Evolutionary conservation across 1,284 basidiomycete genomes (phyloP).

Genomic region (Amylostereum chailletii): DNA sequence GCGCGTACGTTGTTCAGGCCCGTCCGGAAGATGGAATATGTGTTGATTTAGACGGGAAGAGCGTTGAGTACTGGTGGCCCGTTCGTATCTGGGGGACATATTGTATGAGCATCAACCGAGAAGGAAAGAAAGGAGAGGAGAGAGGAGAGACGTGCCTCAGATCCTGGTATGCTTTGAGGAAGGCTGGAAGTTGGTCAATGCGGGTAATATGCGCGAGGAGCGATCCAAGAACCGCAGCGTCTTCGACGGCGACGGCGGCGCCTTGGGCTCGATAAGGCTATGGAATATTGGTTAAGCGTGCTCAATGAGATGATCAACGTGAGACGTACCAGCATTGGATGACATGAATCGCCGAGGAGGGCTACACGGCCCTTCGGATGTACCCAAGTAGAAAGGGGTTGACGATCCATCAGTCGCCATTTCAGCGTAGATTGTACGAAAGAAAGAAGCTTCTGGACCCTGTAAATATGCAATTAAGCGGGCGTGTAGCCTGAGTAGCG

Average conservation of each 20-base stretch:
- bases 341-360: conserved; percentile 37
- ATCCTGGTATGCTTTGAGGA: conserved; percentile 44
- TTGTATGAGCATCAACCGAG: no score
- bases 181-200: conserved; percentile 29
- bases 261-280: conserved; percentile 65
- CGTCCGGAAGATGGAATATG: conserved; percentile 47
- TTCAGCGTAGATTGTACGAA: conserved; percentile 32
- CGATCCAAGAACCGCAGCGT: conserved; percentile 53
- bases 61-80: conserved; percentile 38
- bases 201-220: conserved; percentile 41
- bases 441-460: conserved; percentile 29
- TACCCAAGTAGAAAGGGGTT: conserved; percentile 32
- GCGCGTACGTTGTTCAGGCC: conserved; percentile 40
- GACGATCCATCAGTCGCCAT: conserved; percentile 36
- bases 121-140: not conserved
- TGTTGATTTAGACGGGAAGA: conserved; percentile 40
- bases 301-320: not conserved
- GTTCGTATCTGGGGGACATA: conserved; percentile 14
- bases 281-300: not conserved
- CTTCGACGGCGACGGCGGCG: conserved; percentile 63
- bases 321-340: conserved; percentile 53
- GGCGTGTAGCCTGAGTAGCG: not conserved
- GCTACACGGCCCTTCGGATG: conserved; percentile 27
- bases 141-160: conserved; percentile 30
- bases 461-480: conserved; percentile 3